Evolutionary conservation across 169 alveolate genomes (phyloP), one percentile per base, ranked within the genome.

Genomic region (Cryptosporidium viatorum): DNA sequence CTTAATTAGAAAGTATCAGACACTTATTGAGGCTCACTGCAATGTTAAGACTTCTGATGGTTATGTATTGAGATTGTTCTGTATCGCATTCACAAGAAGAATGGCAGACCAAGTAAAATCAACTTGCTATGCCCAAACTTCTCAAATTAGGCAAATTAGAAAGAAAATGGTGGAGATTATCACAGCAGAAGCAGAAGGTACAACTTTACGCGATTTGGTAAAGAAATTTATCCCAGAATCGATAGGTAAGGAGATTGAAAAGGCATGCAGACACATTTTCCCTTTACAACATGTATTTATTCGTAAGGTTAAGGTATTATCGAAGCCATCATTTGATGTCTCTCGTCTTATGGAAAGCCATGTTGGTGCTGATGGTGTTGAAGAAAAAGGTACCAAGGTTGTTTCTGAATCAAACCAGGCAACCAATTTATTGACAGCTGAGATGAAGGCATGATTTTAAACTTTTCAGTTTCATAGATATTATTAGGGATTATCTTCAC

Each of bases 21-120:
- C 99, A 37, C 95, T 97, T 67, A 97, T 98, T 71, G 99, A 98
- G 92, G 99, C 99, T 89, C 97, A 93, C 92, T 97, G 98, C 58
- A 99, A 98, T 70, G 99, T 97, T 75, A 97, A 97, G 94, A 98
- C 99, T 55, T 92, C 95, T 35, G 99, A 98, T 86, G 99, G 98
- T 51, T 97, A 96, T 94, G 94, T 95, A 70, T 95, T 98, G 91
- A 96, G 99, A 86, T 93, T 98, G 96, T 98, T 98, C 95, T 95
- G 98, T 93, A 97, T 98, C 85, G 99, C 98, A 69, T 98, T 97
- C 95, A 98, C 99, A 55, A 96, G 97, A 85, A 96, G 94, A 93
- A 95, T 97, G 84, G 97, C 94, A 37, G 97, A 95, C 39, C 99
- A 97, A 93, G 95, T 96, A 86, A 97, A 96, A 96, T 95, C 98